phyloP scores from a whole-genome alignment of 1,284 basidiomycete species.

The Pulveroboletus sp. region DNA sequence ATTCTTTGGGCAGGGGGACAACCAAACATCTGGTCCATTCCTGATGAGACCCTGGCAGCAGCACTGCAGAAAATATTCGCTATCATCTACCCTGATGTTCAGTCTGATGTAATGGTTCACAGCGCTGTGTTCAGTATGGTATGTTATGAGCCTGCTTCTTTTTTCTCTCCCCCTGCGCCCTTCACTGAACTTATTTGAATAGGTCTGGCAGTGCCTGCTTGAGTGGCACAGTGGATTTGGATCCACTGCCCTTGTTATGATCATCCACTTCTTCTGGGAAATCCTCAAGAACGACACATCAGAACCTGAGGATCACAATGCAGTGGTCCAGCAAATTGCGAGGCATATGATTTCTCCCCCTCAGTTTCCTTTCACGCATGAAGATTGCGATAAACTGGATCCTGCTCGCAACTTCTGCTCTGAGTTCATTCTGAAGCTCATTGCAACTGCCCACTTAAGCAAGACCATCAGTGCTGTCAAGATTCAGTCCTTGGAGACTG shows the following conservation, averaged over 20 bases:
- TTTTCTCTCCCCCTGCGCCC: no score
- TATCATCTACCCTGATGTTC: no score
- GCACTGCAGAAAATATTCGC: no score
- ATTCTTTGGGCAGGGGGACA: no score
- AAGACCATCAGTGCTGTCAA: background rate
- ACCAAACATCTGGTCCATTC: no score
- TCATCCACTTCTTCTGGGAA: conserved; percentile 7
- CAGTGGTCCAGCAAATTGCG: background rate
- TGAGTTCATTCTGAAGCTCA: conserved; percentile 9
- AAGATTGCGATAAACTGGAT: conserved; percentile 7
- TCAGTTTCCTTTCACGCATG: conserved; percentile 6
- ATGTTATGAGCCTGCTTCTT: no score
- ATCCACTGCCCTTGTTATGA: conserved; percentile 3
- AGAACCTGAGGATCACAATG: background rate
- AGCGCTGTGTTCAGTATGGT: no score
- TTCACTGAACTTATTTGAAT: background rate
- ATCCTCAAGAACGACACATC: background rate
- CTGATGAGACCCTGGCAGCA: no score
- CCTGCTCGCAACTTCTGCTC: conserved; percentile 1
- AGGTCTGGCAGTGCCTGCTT: conserved; percentile 7
- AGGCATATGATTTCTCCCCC: background rate
- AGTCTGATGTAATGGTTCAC: no score
- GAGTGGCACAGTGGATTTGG: conserved; percentile 11
- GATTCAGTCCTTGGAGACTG: background rate
- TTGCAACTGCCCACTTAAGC: conserved; percentile 8